phyloP scores from a whole-genome alignment of 1,284 basidiomycete genomes.

The Erythrobasidium hasegawianum region DNA sequence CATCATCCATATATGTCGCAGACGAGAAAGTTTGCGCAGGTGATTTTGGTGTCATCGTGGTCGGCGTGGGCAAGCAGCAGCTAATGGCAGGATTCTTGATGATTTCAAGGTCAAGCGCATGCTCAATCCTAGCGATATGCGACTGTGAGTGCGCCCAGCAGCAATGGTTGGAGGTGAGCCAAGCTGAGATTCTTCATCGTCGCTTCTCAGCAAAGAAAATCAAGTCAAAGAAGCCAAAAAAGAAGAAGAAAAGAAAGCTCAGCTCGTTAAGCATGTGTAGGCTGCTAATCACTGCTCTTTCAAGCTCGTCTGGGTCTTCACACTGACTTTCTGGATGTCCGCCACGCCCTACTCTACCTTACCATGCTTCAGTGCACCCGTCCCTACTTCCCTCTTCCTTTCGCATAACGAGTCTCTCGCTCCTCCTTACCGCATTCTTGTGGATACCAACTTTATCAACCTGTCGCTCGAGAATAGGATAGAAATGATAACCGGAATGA shows the following conservation, averaged over 20 bases:
- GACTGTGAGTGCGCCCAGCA: constrained; percentile 80
- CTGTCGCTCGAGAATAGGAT: constrained; percentile 97
- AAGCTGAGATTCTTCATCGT: too few species aligned
- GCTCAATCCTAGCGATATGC: constrained; percentile 88
- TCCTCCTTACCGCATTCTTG: constrained; percentile 89
- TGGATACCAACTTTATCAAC: constrained; percentile 99
- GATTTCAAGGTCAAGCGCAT: constrained; percentile 90
- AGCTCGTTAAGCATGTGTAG: constrained; percentile 56
- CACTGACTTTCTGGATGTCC: background rate
- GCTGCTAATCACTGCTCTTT: constrained; percentile 29
- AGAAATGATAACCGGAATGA: constrained; percentile 94
- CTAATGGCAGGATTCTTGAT: too few species aligned
- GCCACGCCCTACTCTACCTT: background rate
- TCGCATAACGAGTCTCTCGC: constrained; percentile 96
- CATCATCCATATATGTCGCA: constrained; percentile 44
- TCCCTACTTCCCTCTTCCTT: constrained; percentile 88
- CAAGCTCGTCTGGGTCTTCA: background rate
- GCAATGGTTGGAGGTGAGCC: too few species aligned
- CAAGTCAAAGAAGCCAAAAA: constrained; percentile 54
- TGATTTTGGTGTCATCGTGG: too few species aligned
- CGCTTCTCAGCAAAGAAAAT: constrained; percentile 54
- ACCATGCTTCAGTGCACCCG: constrained; percentile 59
- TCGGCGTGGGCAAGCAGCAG: too few species aligned
- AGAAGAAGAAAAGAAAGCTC: constrained; percentile 52
- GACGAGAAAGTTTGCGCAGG: constrained; percentile 81